phyloP scores from a whole-genome alignment of 2,329 filamentous ascomycete genomes.

The Fusarium nematophilum region DNA sequence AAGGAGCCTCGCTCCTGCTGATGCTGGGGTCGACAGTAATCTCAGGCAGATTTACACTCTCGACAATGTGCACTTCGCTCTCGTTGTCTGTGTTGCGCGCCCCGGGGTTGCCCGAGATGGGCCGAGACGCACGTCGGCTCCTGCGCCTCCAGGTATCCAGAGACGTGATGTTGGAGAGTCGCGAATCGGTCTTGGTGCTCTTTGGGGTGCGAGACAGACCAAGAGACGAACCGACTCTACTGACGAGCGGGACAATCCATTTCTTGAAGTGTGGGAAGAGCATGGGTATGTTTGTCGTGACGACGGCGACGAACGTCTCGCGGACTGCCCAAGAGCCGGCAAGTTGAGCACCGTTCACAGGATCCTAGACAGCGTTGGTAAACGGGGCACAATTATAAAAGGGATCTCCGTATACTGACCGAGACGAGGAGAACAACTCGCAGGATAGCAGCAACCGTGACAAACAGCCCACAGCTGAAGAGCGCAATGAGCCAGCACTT shows the following conservation, averaged over 20 bases:
- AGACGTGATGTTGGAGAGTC: slow-evolving; percentile 33
- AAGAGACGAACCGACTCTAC: slow-evolving; percentile 38
- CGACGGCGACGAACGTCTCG: slow-evolving; percentile 57
- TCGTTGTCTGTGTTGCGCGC: slow-evolving; percentile 32
- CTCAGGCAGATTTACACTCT: slow-evolving; percentile 33
- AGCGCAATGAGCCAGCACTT: slow-evolving; percentile 54
- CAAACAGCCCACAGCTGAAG: slow-evolving; percentile 55
- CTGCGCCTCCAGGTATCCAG: slow-evolving; percentile 37
- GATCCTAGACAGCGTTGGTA: slow-evolving; percentile 47
- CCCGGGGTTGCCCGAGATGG: slow-evolving; percentile 14
- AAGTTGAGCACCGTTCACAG: slow-evolving; percentile 53
- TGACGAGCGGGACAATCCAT: slow-evolving; percentile 45
- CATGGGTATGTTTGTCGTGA: slow-evolving; percentile 58
- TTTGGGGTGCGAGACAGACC: slow-evolving; percentile 33
- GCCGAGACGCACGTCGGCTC: slow-evolving; percentile 30
- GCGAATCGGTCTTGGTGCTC: slow-evolving; percentile 16
- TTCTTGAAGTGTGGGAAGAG: slow-evolving; percentile 58
- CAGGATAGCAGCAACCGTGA: slow-evolving; percentile 54
- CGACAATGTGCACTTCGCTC: slow-evolving; percentile 40
- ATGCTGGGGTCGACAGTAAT: slow-evolving; percentile 9
- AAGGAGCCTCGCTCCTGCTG: slow-evolving; percentile 3
- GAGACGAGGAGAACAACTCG: slow-evolving; percentile 46
- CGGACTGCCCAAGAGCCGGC: slow-evolving; percentile 57
- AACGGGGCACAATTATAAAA: too few species aligned
- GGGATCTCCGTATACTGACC: slow-evolving; percentile 26